Evolutionary conservation across 345 rosid species (phyloP).

Genomic region (Hibiscus trionum): DNA sequence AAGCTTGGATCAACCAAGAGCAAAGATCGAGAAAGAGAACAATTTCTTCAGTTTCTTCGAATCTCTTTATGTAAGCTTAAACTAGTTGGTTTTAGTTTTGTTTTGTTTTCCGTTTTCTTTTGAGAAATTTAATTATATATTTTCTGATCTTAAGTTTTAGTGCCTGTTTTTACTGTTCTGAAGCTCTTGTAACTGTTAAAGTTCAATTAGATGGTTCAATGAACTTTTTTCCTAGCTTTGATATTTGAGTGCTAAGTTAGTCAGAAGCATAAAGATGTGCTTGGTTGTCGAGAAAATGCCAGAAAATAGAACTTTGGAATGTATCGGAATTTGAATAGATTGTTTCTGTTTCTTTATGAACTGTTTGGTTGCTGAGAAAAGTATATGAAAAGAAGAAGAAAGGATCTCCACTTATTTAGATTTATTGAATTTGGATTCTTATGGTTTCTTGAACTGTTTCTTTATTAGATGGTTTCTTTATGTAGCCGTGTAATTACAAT

Average conservation of each 20-base stretch:
- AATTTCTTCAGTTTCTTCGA: not conserved
- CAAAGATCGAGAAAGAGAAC: not conserved
- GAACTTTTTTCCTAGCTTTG: not conserved
- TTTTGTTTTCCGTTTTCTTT: not conserved
- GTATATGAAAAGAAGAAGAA: not conserved
- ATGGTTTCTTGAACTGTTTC: too few species aligned
- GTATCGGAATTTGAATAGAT: not conserved
- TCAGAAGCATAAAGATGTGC: slow-evolving; percentile 1
- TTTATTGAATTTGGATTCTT: not conserved
- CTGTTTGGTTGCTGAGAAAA: slow-evolving; percentile 11
- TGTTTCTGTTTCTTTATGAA: not conserved
- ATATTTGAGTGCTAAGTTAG: not conserved
- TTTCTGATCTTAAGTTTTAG: not conserved
- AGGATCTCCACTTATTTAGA: not conserved
- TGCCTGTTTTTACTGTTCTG: not conserved
- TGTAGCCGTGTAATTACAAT: not conserved
- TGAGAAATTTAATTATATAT: not conserved
- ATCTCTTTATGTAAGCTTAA: slow-evolving; percentile 3
- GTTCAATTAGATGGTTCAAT: not conserved
- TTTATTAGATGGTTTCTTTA: too few species aligned
- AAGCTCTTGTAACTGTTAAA: not conserved
- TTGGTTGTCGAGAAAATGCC: slow-evolving; percentile 19
- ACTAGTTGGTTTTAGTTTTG: not conserved
- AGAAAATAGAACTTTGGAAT: not conserved
- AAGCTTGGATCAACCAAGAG: slow-evolving; percentile 1